Evolutionary conservation across 768 basidiomycete species (phyloP), one percentile per base, ranked within the genome.

Genomic region (Cystofilobasidium capitatum): DNA sequence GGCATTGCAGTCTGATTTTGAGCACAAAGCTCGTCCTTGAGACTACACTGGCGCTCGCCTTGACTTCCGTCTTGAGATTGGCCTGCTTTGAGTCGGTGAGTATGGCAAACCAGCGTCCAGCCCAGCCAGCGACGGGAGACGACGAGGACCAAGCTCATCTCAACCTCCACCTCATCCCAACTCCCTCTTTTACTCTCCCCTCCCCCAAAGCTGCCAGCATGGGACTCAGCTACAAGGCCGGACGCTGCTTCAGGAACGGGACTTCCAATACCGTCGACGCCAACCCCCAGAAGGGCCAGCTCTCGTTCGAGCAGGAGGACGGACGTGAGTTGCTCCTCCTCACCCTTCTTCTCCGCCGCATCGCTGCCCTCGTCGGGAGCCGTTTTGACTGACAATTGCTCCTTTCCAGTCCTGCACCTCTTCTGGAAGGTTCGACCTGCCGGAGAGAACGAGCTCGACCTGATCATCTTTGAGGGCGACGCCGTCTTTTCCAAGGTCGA

Each of bases 1-100:
- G 91, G 91, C 12, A 5, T 7, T 7, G 45, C 22, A 47, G 22
- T 6, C 6, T 24, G 22, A 7, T 7, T 47, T 7, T 24, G 22
- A 47, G n/a, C n/a, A n/a, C n/a, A n/a, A n/a, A n/a, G n/a, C n/a
- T n/a, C n/a, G n/a, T n/a, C n/a, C n/a, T n/a, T n/a, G n/a, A n/a
- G n/a, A n/a, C n/a, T n/a, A n/a, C n/a, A n/a, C n/a, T n/a, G n/a
- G n/a, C n/a, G n/a, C n/a, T n/a, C n/a, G n/a, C n/a, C n/a, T n/a
- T n/a, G n/a, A n/a, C n/a, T n/a, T n/a, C n/a, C n/a, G n/a, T n/a
- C n/a, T n/a, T n/a, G n/a, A n/a, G n/a, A n/a, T n/a, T n/a, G n/a
- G n/a, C n/a, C n/a, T n/a, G n/a, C n/a, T n/a, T n/a, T n/a, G n/a
- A n/a, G n/a, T n/a, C n/a, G n/a, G n/a, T n/a, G n/a, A n/a, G n/a